Evolutionary conservation across 1,284 basidiomycete species (phyloP).

Genomic region (Chalciporus sp.): DNA sequence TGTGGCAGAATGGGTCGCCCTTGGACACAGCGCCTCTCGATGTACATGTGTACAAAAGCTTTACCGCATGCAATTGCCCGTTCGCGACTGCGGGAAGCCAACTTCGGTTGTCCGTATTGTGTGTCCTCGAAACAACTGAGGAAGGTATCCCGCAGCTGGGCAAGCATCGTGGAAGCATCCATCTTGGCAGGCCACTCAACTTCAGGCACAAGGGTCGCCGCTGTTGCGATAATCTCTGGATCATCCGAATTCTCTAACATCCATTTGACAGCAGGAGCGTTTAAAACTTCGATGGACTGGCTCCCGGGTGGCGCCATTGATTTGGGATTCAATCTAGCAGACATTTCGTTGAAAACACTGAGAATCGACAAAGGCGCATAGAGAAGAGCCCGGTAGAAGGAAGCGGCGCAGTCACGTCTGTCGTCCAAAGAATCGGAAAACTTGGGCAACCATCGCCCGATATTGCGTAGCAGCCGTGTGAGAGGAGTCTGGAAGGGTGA

Average conservation of each 20-base stretch:
- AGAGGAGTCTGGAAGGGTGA: slow-evolving; percentile 12
- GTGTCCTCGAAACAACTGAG: slow-evolving; percentile 7
- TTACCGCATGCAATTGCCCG: slow-evolving; percentile 10
- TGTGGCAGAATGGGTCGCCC: neutral
- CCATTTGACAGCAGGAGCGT: slow-evolving; percentile 9
- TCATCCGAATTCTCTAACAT: slow-evolving; percentile 9
- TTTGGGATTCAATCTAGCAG: neutral
- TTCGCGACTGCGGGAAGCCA: slow-evolving; percentile 3
- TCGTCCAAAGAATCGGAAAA: neutral
- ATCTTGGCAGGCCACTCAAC: slow-evolving; percentile 8
- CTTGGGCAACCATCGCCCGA: neutral
- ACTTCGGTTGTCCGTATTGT: neutral
- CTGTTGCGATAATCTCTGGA: slow-evolving; percentile 5
- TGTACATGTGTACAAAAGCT: slow-evolving; percentile 9
- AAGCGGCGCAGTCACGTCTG: neutral
- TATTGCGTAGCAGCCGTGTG: slow-evolving; percentile 1
- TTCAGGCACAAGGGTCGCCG: slow-evolving; percentile 10
- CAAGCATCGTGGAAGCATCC: slow-evolving; percentile 5
- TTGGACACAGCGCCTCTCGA: slow-evolving; percentile 3
- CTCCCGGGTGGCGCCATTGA: neutral
- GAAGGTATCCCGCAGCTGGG: slow-evolving; percentile 10
- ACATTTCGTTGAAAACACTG: neutral
- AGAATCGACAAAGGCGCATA: neutral
- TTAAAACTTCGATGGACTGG: neutral
- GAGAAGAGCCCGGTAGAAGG: neutral